A percentile compares a stretch with the other conserved stretches of the same genome.
phyloP scores from a whole-genome alignment of 2,329 filamentous ascomycete species.

The Colletotrichum limetticola region DNA sequence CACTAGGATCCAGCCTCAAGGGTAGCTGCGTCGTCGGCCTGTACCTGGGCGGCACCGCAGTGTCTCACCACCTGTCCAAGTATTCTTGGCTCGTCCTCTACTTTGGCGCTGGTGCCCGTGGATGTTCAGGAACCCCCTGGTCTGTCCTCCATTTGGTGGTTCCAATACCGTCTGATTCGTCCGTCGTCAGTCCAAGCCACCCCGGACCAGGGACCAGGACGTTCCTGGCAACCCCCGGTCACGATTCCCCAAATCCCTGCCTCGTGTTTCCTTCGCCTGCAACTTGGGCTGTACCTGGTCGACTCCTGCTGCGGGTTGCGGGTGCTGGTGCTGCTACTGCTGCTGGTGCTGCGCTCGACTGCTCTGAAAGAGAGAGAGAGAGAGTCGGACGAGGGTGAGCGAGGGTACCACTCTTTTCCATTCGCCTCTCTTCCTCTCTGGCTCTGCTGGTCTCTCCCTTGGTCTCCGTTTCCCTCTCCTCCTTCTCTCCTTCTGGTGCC shows the following conservation, averaged over 20 bases:
- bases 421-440: slow-evolving; percentile 28
- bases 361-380: slow-evolving; percentile 12
- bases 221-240: slow-evolving; percentile 21
- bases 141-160: not conserved
- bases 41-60: slow-evolving; percentile 33
- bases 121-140: slow-evolving; percentile 12
- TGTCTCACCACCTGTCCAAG: slow-evolving; percentile 30
- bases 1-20: slow-evolving; percentile 27
- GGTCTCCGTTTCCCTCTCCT: slow-evolving; percentile 21
- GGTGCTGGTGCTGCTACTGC: not conserved
- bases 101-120: slow-evolving; percentile 21
- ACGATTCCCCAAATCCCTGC: slow-evolving; percentile 30
- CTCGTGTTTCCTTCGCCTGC: slow-evolving; percentile 36
- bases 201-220: slow-evolving; percentile 2
- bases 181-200: slow-evolving; percentile 19
- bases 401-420: slow-evolving; percentile 31
- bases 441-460: slow-evolving; percentile 13
- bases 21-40: slow-evolving; percentile 29
- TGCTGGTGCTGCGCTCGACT: not conserved
- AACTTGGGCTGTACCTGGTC: slow-evolving; percentile 27
- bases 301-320: slow-evolving; percentile 17
- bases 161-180: slow-evolving; percentile 28
- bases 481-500: slow-evolving; percentile 22
- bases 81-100: slow-evolving; percentile 32
- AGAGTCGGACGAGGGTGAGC: slow-evolving; percentile 22